Conservation (phyloP, 176 grass and related monocot genomes). For the Pontederia paniculata region DNA sequence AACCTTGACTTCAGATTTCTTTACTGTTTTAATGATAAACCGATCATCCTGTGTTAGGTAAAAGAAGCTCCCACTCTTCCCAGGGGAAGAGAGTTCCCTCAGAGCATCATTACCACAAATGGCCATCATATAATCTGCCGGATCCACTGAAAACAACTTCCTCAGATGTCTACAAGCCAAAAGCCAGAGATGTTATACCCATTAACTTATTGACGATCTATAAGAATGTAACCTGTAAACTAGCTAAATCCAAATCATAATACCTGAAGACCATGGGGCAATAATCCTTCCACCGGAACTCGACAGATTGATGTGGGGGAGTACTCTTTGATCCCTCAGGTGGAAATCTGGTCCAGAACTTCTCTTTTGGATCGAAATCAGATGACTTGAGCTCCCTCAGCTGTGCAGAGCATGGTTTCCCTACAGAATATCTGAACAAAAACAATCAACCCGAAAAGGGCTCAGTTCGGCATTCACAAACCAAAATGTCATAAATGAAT, state of each 20-base stretch:
- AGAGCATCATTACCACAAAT: slow-evolving; percentile 65
- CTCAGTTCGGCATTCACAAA: not conserved
- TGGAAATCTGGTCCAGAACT: slow-evolving; percentile 73
- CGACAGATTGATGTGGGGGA: slow-evolving; percentile 54
- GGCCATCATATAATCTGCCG: slow-evolving; percentile 85
- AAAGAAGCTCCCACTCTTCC: slow-evolving; percentile 81
- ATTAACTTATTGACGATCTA: not conserved
- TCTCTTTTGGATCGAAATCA: slow-evolving; percentile 72
- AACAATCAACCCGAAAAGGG: not conserved
- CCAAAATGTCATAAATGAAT: not conserved
- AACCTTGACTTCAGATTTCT: slow-evolving; percentile 78
- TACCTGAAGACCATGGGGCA: slow-evolving; percentile 78
- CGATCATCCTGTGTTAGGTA: slow-evolving; percentile 70
- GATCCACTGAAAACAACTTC: slow-evolving; percentile 64
- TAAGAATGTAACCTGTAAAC: not conserved
- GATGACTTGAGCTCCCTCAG: slow-evolving; percentile 38
- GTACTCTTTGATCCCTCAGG: slow-evolving; percentile 77
- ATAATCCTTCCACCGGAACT: slow-evolving; percentile 87
- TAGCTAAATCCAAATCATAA: no score
- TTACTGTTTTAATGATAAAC: slow-evolving; percentile 84
- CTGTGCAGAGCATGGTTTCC: slow-evolving; percentile 38
- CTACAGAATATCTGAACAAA: slow-evolving; percentile 51
- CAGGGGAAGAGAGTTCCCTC: slow-evolving; percentile 60
- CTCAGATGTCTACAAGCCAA: slow-evolving; percentile 49
- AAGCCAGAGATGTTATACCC: not conserved